phyloP scores from a whole-genome alignment of 1,284 basidiomycete genomes.

The Macrocystidia cucumis region DNA sequence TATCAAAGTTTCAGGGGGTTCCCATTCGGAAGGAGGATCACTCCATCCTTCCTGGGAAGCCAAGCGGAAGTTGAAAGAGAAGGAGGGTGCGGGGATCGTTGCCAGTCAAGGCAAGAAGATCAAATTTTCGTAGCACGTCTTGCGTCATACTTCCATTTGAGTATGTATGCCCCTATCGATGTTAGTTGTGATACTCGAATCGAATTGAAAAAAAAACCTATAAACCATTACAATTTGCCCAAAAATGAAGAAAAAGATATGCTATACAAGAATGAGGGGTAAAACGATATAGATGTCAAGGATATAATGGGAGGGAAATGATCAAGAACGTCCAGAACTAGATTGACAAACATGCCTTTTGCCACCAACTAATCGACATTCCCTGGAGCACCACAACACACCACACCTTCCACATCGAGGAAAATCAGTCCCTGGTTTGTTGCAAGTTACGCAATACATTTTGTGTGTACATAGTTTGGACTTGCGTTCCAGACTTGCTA shows the following conservation, averaged over 20 bases:
- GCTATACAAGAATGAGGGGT: too few relatives aligned
- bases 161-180: slow-evolving; percentile 1
- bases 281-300: too few relatives aligned
- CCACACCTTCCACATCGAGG: slow-evolving; percentile 59
- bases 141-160: slow-evolving; percentile 5
- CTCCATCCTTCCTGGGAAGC: slow-evolving; percentile 94
- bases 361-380: slow-evolving; percentile 47
- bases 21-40: slow-evolving; percentile 27
- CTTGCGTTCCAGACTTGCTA: slow-evolving; percentile 44
- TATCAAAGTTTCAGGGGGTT: neutral
- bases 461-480: slow-evolving; percentile 42
- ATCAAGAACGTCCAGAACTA: too few relatives aligned
- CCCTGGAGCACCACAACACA: slow-evolving; percentile 61
- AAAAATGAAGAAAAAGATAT: too few relatives aligned
- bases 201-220: too few relatives aligned
- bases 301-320: too few relatives aligned
- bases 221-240: too few relatives aligned
- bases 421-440: slow-evolving; percentile 49
- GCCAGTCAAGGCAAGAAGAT: slow-evolving; percentile 64
- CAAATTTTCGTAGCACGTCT: slow-evolving; percentile 35
- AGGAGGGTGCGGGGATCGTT: slow-evolving; percentile 43
- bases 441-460: slow-evolving; percentile 46
- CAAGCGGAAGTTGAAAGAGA: slow-evolving; percentile 72
- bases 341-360: slow-evolving; percentile 43
- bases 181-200: neutral